Conservation (phyloP, 495 filamentous ascomycete species). For the Podospora pseudoanserina region DNA sequence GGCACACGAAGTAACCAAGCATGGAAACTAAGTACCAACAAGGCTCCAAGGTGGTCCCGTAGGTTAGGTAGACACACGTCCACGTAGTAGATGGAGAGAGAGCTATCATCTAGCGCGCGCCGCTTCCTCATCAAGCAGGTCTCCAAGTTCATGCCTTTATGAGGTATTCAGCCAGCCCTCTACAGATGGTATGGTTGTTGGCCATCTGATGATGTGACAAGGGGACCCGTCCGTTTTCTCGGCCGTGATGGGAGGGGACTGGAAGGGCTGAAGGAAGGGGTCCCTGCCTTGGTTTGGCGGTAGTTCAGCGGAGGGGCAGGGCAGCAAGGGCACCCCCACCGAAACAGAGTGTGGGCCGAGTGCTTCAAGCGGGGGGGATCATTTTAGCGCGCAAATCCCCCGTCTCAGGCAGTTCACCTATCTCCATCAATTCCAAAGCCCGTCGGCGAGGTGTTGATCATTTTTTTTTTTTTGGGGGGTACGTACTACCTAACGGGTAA, state of each 20-base stretch:
- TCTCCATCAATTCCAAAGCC: not conserved
- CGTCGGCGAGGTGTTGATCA: not conserved
- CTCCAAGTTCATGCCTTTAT: not conserved
- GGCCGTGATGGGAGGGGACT: not conserved
- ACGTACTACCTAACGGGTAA: not conserved
- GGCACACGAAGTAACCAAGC: not conserved
- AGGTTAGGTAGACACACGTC: too few species aligned
- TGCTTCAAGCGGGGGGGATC: not conserved
- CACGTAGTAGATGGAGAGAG: not conserved
- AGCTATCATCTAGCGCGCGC: not conserved
- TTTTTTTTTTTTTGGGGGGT: too few species aligned
- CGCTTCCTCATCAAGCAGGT: not conserved
- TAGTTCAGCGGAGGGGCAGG: too few species aligned
- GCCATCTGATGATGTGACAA: not conserved
- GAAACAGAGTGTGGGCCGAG: not conserved
- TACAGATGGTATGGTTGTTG: not conserved
- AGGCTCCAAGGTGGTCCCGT: not conserved
- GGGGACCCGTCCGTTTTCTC: not conserved
- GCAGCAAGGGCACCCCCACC: not conserved
- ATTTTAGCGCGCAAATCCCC: slow-evolving; percentile 1
- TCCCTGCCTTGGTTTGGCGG: not conserved
- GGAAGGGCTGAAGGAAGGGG: not conserved
- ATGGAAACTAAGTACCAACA: not conserved
- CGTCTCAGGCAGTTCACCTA: too few species aligned
- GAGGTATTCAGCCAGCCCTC: not conserved